Conservation (phyloP, 768 basidiomycete genomes). For the Boletus sensibilis region DNA sequence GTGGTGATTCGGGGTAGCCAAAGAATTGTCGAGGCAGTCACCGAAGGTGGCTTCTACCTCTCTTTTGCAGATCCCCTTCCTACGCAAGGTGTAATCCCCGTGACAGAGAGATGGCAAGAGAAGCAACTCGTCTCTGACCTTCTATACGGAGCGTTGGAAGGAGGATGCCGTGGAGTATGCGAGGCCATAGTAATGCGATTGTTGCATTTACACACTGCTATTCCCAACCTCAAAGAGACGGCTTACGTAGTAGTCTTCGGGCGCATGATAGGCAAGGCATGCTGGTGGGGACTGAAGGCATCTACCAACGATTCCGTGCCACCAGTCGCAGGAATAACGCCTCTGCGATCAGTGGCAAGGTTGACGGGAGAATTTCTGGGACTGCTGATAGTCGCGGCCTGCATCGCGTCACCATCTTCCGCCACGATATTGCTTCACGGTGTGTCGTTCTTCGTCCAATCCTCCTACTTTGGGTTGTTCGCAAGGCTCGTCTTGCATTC, state of each 20-base stretch:
- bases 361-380: conserved; percentile 13
- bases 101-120: conserved; percentile 4
- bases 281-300: conserved; percentile 13
- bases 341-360: conserved; percentile 10
- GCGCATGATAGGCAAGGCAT: conserved; percentile 5
- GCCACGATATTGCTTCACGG: conserved; percentile 5
- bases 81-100: not conserved
- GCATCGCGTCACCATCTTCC: conserved; percentile 3
- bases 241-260: conserved; percentile 6
- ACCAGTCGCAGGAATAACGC: not conserved
- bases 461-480: conserved; percentile 18
- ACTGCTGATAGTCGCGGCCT: conserved; percentile 2
- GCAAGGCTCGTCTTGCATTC: conserved; percentile 15
- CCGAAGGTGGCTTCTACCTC: conserved; percentile 21
- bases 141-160: conserved; percentile 12
- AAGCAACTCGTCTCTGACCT: conserved; percentile 7
- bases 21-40: conserved; percentile 16
- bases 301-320: conserved; percentile 1
- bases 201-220: conserved; percentile 1
- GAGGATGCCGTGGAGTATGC: conserved; percentile 14
- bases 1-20: conserved; percentile 18
- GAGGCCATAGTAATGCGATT: conserved; percentile 16
- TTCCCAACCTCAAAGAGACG: conserved; percentile 8
- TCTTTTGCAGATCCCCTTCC: conserved; percentile 3
- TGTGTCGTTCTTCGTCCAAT: conserved; percentile 12